Evolutionary conservation across 2,329 filamentous ascomycete genomes (phyloP).

Genomic region (Geosmithia morbida): DNA sequence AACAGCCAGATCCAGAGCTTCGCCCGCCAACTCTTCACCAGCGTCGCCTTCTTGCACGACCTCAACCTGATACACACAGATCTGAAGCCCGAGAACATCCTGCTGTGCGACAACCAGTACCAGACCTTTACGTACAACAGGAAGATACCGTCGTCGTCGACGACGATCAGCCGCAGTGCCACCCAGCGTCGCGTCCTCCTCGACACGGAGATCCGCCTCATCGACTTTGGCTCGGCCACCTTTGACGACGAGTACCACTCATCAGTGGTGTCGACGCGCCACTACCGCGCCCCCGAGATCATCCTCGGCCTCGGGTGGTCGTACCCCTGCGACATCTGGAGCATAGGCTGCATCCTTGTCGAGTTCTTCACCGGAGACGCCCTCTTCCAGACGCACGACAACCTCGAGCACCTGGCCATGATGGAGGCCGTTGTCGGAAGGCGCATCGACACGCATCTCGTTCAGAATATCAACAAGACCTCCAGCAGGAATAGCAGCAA

Average conservation of each 20-base stretch:
- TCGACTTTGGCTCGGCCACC: conserved; percentile 58
- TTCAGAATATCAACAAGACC: conserved; percentile 34
- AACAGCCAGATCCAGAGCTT: conserved; percentile 98
- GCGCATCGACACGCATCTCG: conserved; percentile 43
- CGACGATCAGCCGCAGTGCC: conserved; percentile 43
- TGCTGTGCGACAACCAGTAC: conserved; percentile 49
- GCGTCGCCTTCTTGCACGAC: conserved; percentile 94
- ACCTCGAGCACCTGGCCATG: conserved; percentile 61
- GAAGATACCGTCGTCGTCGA: conserved; percentile 53
- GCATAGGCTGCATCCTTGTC: conserved; percentile 58
- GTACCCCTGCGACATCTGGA: conserved; percentile 60
- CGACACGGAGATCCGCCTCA: conserved; percentile 55
- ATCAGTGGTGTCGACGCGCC: conserved; percentile 54
- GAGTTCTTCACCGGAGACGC: conserved; percentile 61
- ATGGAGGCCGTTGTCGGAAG: conserved; percentile 54
- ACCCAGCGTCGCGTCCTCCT: conserved; percentile 50
- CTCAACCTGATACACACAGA: conserved; percentile 93
- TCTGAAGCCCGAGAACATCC: conserved; percentile 56
- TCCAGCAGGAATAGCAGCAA: conserved; percentile 41
- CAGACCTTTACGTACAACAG: conserved; percentile 60
- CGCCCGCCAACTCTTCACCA: conserved; percentile 91
- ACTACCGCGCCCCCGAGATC: conserved; percentile 57
- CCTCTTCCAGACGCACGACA: conserved; percentile 59
- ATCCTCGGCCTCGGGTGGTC: conserved; percentile 59
- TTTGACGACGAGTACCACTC: conserved; percentile 63